phyloP scores from a whole-genome alignment of 768 basidiomycete genomes.

The Mycena epipterygia region DNA sequence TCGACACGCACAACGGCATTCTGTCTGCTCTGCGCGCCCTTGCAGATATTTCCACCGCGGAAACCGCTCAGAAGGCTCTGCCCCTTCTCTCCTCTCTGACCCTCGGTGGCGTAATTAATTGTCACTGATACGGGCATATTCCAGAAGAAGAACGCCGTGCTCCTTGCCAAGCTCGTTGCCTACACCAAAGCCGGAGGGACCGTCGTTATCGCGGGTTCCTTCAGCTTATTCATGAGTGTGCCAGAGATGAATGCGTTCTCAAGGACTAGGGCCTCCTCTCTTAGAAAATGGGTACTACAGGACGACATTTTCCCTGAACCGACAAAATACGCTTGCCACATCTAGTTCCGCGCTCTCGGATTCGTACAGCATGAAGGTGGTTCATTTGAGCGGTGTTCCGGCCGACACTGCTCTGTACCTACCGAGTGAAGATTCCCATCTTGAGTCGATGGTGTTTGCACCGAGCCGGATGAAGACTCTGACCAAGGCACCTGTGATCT shows the following conservation, averaged over 20 bases:
- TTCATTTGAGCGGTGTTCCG: conserved; percentile 49
- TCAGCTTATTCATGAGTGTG: conserved; percentile 48
- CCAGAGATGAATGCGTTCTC: conserved; percentile 49
- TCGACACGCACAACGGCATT: neutral
- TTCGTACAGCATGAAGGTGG: conserved; percentile 59
- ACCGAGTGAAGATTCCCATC: conserved; percentile 39
- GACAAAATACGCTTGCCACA: conserved; percentile 44
- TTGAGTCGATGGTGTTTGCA: conserved; percentile 48
- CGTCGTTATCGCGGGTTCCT: conserved; percentile 53
- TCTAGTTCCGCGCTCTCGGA: conserved; percentile 44
- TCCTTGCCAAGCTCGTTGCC: conserved; percentile 50
- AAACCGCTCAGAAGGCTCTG: neutral
- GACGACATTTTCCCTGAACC: conserved; percentile 52
- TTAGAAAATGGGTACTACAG: conserved; percentile 49
- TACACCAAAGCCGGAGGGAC: conserved; percentile 54
- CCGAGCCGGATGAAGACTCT: no score
- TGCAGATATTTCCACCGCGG: neutral
- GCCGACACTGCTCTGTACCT: conserved; percentile 50
- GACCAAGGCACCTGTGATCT: conserved; percentile 1
- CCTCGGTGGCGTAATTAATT: conserved; percentile 51
- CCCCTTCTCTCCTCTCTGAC: conserved; percentile 42
- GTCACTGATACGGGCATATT: conserved; percentile 53
- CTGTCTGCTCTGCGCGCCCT: neutral
- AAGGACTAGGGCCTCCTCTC: conserved; percentile 47
- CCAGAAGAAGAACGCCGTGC: conserved; percentile 34